These are phyloP conservation scores for Aureobasidium sp. DNA, from an alignment of 2,329 filamentous ascomycete species.

Conservation along the genomic window DNA sequence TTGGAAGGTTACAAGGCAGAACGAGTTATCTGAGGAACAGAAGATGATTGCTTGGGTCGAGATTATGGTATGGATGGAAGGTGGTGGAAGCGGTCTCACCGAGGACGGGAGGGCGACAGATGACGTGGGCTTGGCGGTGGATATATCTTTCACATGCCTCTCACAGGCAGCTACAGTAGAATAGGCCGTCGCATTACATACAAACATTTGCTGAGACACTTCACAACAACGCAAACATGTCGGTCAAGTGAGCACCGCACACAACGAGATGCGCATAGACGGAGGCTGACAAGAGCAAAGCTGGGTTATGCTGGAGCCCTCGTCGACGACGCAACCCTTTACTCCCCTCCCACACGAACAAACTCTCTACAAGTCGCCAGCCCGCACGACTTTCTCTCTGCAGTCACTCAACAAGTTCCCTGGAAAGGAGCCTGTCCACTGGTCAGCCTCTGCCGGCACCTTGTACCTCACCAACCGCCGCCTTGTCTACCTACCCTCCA, in stretches of 20 bases:
- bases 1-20: neutral
- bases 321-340: conserved; percentile 47
- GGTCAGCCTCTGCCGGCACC: conserved; percentile 21
- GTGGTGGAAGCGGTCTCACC: conserved; percentile 1
- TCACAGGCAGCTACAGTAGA: neutral
- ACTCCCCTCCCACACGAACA: conserved; percentile 79
- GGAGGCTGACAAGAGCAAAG: conserved; percentile 34
- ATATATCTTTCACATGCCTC: conserved; percentile 13
- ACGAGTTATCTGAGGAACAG: no score
- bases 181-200: neutral
- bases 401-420: conserved; percentile 56
- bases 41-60: neutral
- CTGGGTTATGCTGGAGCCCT: conserved; percentile 85
- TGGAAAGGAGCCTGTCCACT: conserved; percentile 30
- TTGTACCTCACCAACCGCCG: conserved; percentile 37
- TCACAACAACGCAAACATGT: conserved; percentile 10
- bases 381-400: conserved; percentile 69
- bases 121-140: conserved; percentile 9
- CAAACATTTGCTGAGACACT: neutral
- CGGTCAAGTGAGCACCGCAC: conserved; percentile 16
- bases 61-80: neutral
- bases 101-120: neutral
- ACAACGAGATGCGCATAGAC: conserved; percentile 16
- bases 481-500: conserved; percentile 80
- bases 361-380: conserved; percentile 71